Evolutionary conservation across 768 basidiomycete genomes (phyloP), one percentile per base, ranked within the genome.

Genomic region (Pulveroboletus sp.): DNA sequence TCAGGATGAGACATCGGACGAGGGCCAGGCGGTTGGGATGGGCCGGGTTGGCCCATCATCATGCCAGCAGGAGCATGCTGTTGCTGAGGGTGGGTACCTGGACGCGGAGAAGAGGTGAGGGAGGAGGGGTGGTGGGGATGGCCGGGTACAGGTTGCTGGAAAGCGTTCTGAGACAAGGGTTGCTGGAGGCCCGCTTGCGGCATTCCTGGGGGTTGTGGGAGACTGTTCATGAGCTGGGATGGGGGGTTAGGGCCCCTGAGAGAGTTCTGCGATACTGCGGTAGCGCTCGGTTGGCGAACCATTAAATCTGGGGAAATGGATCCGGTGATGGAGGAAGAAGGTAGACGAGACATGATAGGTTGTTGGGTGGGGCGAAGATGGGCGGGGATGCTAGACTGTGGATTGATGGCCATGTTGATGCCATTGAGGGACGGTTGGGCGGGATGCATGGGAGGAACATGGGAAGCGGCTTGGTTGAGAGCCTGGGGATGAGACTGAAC

Each of bases 401-500:
- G 68, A 57, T 74, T 75, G 67, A 77, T 75, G 46, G 64, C 57
- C 71, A 81, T 76, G 37, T 60, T 63, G 63, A 72, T 70, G 37
- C 64, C 66, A 23, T 65, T 66, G 46, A 67, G 60, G 20, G 60
- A 63, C 31, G 72, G 69, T 31, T 65, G 69, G 29, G 60, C 58
- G 24, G 69, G 59, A 55, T 71, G 72, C 48, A 73, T 69, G 34
- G 64, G 64, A 14, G 62, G 53, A 43, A 58, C 62, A 58, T 72
- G 74, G 24, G 53, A 65, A 41, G 62, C 67, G 13, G 64, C 52
- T 34, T 74, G 69, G 56, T 70, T 75, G 49, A 76, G 57, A 64
- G 57, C 65, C 52, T 77, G 74, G 5, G 81, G 75, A 65, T 85
- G 84, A 19, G 83, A 80, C 50, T 72, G 67, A n/a, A 75, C 76